These are phyloP conservation scores for Vaucheria bursata DNA, from an alignment of 352 stramenopile species.

Conservation along the genomic window DNA sequence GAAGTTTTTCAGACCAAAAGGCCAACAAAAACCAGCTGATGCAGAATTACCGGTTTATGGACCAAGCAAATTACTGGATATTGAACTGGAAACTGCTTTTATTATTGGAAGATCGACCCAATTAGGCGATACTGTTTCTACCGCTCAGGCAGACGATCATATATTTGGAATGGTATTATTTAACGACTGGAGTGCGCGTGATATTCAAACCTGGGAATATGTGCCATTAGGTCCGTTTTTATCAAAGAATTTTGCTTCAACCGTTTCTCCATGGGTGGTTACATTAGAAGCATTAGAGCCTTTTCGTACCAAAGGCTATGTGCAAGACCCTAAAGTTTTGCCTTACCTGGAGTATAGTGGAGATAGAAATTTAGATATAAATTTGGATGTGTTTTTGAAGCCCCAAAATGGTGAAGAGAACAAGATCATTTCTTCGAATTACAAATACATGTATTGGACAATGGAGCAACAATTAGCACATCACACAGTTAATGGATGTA, in stretches of 20 bases:
- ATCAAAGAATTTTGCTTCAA: conserved; percentile 92
- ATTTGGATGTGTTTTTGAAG: conserved; percentile 70
- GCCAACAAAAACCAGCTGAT: not conserved
- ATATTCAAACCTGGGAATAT: conserved; percentile 88
- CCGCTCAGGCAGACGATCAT: conserved; percentile 78
- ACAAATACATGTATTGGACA: conserved; percentile 92
- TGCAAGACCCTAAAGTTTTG: conserved; percentile 75
- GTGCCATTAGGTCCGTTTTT: conserved; percentile 90
- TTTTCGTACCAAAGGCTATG: conserved; percentile 75
- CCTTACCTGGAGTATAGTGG: conserved; percentile 82
- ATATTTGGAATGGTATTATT: conserved; percentile 94
- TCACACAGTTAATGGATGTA: conserved; percentile 91
- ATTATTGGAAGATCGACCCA: conserved; percentile 80
- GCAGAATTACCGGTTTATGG: conserved; percentile 58
- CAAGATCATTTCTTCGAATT: conserved; percentile 87
- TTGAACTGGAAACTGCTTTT: conserved; percentile 91
- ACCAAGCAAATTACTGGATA: conserved; percentile 81
- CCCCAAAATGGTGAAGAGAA: too few species aligned
- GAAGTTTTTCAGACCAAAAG: conserved; percentile 56
- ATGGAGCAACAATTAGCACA: conserved; percentile 91
- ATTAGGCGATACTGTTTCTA: conserved; percentile 71
- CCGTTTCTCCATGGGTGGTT: conserved; percentile 91
- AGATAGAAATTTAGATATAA: conserved; percentile 78
- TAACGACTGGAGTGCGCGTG: conserved; percentile 90
- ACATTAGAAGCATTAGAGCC: conserved; percentile 81